These are phyloP conservation scores for Euphorbia tirucalli DNA, from an alignment of 345 rosid species.

Conservation along the genomic window DNA sequence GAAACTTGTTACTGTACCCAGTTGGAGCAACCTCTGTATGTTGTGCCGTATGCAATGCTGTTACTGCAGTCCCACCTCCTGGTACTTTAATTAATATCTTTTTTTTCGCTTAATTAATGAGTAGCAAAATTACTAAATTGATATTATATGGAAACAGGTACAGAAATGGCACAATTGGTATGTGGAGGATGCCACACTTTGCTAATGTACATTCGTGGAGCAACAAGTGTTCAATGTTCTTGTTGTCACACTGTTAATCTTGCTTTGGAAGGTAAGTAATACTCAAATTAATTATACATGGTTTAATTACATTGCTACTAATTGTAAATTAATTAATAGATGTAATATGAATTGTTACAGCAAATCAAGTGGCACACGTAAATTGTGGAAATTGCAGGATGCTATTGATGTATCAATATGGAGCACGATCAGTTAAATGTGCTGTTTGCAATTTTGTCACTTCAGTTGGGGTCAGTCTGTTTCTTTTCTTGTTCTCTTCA, in stretches of 20 bases:
- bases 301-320: not conserved
- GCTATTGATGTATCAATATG: constrained; percentile 94
- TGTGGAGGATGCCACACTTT: constrained; percentile 98
- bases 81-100: constrained; percentile 41
- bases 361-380: constrained; percentile 93
- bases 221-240: constrained; percentile 96
- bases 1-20: constrained; percentile 85
- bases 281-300: not conserved
- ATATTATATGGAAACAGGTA: constrained; percentile 47
- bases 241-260: constrained; percentile 95
- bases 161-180: constrained; percentile 96
- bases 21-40: constrained; percentile 94
- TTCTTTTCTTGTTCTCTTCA: not conserved
- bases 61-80: constrained; percentile 91
- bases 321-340: too few species aligned
- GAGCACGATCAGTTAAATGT: constrained; percentile 92
- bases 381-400: constrained; percentile 93
- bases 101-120: too few species aligned
- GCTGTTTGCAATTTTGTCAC: constrained; percentile 92
- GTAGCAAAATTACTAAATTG: not conserved
- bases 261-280: constrained; percentile 68
- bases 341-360: constrained; percentile 37
- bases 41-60: constrained; percentile 99
- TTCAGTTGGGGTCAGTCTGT: constrained; percentile 67
- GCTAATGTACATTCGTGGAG: constrained; percentile 95